A percentile compares a stretch with the other conserved stretches of the same genome.
Evolutionary conservation across 192 early-diverging fungal genomes (phyloP).

Genomic region (Mortierella hygrophila): DNA sequence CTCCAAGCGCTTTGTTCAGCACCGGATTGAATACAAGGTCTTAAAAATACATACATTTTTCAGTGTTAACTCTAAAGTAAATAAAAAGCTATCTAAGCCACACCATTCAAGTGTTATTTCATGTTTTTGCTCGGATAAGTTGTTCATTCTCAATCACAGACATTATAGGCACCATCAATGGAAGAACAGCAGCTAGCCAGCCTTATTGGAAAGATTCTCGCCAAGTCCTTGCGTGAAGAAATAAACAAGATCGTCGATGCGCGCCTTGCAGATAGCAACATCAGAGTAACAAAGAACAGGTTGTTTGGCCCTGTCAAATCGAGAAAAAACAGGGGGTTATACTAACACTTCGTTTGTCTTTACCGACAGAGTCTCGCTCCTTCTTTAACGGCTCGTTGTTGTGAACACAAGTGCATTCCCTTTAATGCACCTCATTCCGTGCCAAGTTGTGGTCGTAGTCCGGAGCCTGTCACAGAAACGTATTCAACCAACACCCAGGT

Average conservation of each 20-base stretch:
- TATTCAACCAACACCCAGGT: background rate
- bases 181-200: background rate
- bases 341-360: background rate
- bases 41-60: too few relatives aligned
- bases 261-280: background rate
- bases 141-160: background rate
- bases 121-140: too few relatives aligned
- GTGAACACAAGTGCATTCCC: background rate
- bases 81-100: too few relatives aligned
- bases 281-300: background rate
- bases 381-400: background rate
- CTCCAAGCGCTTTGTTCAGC: too few relatives aligned
- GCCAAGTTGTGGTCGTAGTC: background rate
- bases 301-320: background rate
- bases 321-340: background rate
- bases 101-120: too few relatives aligned
- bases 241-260: background rate
- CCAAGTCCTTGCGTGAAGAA: constrained; percentile 3
- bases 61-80: too few relatives aligned
- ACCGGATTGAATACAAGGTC: too few relatives aligned
- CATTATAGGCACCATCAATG: background rate
- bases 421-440: background rate
- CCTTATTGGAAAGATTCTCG: background rate
- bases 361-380: background rate
- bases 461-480: background rate